Evolutionary conservation across 306 rosid genomes (phyloP).

Genomic region (Gleditsia sinensis): DNA sequence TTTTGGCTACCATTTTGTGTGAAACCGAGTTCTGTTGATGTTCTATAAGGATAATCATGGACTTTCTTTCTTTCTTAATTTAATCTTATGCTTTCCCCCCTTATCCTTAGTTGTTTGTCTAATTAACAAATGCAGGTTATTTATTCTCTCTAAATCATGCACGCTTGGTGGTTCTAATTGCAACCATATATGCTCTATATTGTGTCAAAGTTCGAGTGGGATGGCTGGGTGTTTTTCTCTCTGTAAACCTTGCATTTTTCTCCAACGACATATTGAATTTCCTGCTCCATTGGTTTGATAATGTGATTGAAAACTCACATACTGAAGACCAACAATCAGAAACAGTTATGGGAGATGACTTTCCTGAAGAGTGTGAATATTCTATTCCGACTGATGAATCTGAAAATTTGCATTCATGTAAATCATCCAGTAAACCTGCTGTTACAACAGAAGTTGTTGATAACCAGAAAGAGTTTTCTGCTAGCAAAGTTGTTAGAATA

Average conservation of each 20-base stretch:
- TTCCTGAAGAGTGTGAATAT: constrained; percentile 69
- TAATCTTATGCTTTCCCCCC: background rate
- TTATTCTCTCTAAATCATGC: constrained; percentile 95
- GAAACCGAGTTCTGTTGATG: background rate
- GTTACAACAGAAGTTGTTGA: constrained; percentile 55
- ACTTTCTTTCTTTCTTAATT: background rate
- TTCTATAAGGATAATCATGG: background rate
- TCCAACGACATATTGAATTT: constrained; percentile 75
- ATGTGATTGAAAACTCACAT: constrained; percentile 66
- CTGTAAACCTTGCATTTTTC: constrained; percentile 83
- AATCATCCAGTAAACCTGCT: constrained; percentile 66
- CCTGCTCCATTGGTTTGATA: constrained; percentile 93
- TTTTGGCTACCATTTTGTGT: constrained; percentile 18
- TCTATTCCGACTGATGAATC: constrained; percentile 63
- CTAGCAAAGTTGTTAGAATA: constrained; percentile 59
- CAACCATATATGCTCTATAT: constrained; percentile 71
- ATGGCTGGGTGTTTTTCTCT: constrained; percentile 87
- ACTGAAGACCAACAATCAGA: constrained; percentile 81
- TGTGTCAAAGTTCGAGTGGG: constrained; percentile 89
- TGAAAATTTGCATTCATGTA: constrained; percentile 75
- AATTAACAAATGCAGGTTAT: constrained; percentile 68
- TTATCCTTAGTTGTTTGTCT: constrained; percentile 18
- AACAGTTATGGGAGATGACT: constrained; percentile 67
- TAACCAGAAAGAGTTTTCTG: constrained; percentile 53
- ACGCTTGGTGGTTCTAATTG: constrained; percentile 81